Conservation (phyloP, 371 early-diverging fungal genomes). For the Coemansia sp. region DNA sequence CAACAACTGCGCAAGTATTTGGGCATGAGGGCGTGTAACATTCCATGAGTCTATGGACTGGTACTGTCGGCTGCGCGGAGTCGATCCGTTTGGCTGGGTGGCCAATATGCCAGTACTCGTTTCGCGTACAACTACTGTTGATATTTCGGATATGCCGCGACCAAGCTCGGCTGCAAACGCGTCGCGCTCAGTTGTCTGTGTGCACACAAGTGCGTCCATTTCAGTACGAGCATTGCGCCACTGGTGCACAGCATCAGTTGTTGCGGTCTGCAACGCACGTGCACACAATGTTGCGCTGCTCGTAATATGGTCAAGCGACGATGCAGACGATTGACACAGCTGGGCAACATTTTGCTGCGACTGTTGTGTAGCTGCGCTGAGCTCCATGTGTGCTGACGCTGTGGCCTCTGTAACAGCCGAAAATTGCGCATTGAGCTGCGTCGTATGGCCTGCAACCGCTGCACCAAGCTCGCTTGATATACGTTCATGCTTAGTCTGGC, state of each 20-base stretch:
- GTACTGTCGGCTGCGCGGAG: conserved; percentile 16
- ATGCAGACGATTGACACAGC: background rate
- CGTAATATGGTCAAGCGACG: background rate
- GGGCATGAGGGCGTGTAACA: conserved; percentile 21
- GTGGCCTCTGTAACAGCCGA: background rate
- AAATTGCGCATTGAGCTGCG: background rate
- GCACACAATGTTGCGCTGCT: background rate
- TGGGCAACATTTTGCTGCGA: background rate
- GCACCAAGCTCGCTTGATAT: background rate
- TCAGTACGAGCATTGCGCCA: conserved; percentile 16
- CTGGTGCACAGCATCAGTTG: background rate
- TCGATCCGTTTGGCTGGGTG: background rate
- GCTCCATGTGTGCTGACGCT: background rate
- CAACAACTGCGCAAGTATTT: conserved; percentile 16
- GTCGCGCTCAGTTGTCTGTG: conserved; percentile 16
- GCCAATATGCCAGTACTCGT: conserved; percentile 4
- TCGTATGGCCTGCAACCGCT: background rate
- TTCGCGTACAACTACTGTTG: background rate
- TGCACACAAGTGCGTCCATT: conserved; percentile 8
- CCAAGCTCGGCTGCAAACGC: background rate
- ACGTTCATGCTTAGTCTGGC: background rate
- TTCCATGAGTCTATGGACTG: conserved; percentile 17
- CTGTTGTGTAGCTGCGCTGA: background rate
- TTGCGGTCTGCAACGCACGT: background rate
- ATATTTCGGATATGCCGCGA: conserved; percentile 5